A percentile compares a stretch with the other conserved stretches of the same genome.
phyloP scores from a whole-genome alignment of 202 grass and related monocot species.

The Panicum virgatum region DNA sequence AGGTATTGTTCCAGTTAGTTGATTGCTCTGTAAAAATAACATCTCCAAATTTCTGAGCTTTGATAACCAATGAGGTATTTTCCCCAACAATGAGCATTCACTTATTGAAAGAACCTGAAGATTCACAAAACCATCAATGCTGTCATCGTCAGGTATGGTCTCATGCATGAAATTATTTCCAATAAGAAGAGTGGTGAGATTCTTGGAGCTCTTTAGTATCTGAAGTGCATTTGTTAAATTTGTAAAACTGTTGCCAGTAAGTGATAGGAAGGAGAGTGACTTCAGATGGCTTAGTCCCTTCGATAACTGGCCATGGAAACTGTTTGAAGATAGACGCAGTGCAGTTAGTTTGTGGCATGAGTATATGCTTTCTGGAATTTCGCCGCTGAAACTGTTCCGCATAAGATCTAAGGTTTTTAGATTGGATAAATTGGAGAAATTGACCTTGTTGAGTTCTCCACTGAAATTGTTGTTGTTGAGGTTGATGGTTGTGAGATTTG shows the following conservation, averaged over 20 bases:
- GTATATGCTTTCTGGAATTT: slow-evolving; percentile 47
- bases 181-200: slow-evolving; percentile 50
- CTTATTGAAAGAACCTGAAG: slow-evolving; percentile 42
- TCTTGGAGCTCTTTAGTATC: slow-evolving; percentile 43
- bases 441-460: slow-evolving; percentile 30
- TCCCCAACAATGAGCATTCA: slow-evolving; percentile 40
- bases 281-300: slow-evolving; percentile 34
- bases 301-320: slow-evolving; percentile 52
- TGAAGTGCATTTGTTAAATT: slow-evolving; percentile 53
- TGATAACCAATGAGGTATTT: slow-evolving; percentile 59
- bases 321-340: slow-evolving; percentile 40
- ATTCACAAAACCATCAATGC: slow-evolving; percentile 56
- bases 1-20: slow-evolving; percentile 56
- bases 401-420: slow-evolving; percentile 25
- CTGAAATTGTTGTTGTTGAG: slow-evolving; percentile 29
- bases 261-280: slow-evolving; percentile 47
- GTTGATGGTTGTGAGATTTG: slow-evolving; percentile 1
- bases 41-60: slow-evolving; percentile 51
- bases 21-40: slow-evolving; percentile 41
- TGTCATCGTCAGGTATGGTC: slow-evolving; percentile 24
- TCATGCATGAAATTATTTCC: slow-evolving; percentile 40
- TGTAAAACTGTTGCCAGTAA: slow-evolving; percentile 30
- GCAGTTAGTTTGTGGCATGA: slow-evolving; percentile 44
- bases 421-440: slow-evolving; percentile 48
- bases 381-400: slow-evolving; percentile 43